Evolutionary conservation across 164 flowering plant species (phyloP).

Genomic region (Protea cynaroides): DNA sequence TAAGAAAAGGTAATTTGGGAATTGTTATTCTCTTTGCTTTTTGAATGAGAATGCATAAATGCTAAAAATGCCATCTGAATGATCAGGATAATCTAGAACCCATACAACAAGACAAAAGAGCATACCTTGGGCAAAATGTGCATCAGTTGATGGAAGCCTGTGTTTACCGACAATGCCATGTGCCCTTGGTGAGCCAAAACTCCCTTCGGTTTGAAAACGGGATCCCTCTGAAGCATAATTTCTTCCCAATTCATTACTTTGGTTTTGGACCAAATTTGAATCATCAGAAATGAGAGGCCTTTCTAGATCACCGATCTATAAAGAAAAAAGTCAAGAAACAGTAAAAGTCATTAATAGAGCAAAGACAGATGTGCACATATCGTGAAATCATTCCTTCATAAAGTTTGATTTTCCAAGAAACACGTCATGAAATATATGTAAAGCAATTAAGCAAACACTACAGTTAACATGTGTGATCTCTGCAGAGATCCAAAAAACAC

Average conservation of each 20-base stretch:
- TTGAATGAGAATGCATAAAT: neutral
- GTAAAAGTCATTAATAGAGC: neutral
- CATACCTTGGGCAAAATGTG: slow-evolving; percentile 48
- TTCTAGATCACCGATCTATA: slow-evolving; percentile 70
- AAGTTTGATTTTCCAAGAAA: neutral
- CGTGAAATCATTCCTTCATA: neutral
- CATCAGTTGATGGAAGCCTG: slow-evolving; percentile 35
- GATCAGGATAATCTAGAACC: neutral
- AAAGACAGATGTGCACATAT: neutral
- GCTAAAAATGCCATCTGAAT: neutral
- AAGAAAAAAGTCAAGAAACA: slow-evolving; percentile 2
- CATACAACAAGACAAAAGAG: neutral
- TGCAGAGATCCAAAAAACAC: no score
- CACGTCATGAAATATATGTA: neutral
- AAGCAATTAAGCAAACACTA: neutral
- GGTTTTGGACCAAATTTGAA: slow-evolving; percentile 19
- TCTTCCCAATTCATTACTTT: slow-evolving; percentile 35
- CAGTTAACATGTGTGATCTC: neutral
- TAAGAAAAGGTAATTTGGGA: neutral
- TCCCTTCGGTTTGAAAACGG: slow-evolving; percentile 39
- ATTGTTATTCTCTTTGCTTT: no score
- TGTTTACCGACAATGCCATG: slow-evolving; percentile 52
- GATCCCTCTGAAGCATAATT: slow-evolving; percentile 43
- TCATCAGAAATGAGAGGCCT: slow-evolving; percentile 76
- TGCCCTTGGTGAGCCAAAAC: slow-evolving; percentile 32